Base-by-base conservation (phyloP, 2,329 filamentous ascomycete species). In the Botryotinia globosa region DNA sequence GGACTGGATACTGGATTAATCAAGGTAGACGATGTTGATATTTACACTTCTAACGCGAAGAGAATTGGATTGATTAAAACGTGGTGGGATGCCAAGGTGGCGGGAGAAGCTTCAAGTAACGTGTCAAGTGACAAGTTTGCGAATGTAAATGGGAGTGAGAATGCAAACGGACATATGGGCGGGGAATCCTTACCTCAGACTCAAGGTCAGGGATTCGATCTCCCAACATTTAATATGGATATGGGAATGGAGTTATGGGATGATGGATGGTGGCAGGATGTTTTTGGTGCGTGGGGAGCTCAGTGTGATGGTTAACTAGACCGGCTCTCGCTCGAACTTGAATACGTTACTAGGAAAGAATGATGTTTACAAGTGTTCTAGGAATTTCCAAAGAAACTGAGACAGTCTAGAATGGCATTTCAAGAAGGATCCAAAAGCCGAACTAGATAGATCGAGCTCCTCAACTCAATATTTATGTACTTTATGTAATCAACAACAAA, bases 51-150 rank as follows among this genome's bases (percentile, higher is more conserved):
- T 12, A 72, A 58, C 16, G 29, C 62, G 4, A 72, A 68, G 51
- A 45, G 54, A 16, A 61, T 72, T 25, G 32, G 16, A 5, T n/a
- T 68, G 32, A 61, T 72, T 0, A 72, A 72, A 25, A 59, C 16
- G 3, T 69, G 70, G 70, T 72, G 70, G 51, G 63, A 72, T 61
- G 39, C 63, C 10, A 72, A 72, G 42, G 32, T 72, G 0, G 70
- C 32, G 2, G 69, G 59, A 20, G 69, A 71, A 56, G 56, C 45
- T 34, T 42, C 69, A 5, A 45, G 16, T 34, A 66, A 56, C 37
- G 37, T 14, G 22, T 20, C 61, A 3, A 34, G 62, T 16, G 29
- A 65, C 4, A 66, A 54, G 20, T 54, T 71, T 39, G 34, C 22
- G 5, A 54, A 39, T 66, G 37, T 14, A 20, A 42, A 44, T 25